Percentiles rank a stretch among this genome's conserved stretches.
Conservation (phyloP, 75 land plant genomes). For the Pinus albicaulis region DNA sequence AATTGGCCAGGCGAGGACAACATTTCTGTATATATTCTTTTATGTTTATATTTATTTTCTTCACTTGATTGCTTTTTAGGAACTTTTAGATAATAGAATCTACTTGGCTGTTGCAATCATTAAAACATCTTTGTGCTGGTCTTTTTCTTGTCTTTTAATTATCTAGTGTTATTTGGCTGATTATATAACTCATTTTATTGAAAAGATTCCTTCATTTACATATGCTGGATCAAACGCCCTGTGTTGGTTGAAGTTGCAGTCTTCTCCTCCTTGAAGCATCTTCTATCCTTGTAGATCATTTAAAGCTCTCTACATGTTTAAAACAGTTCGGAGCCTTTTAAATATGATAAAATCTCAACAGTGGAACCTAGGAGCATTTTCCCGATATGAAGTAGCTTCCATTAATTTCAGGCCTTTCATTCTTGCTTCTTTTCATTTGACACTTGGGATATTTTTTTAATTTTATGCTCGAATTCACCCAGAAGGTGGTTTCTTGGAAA, state of each 20-base stretch:
- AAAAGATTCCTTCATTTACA: too few species aligned
- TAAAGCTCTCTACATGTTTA: too few species aligned
- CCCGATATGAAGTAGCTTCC: neutral
- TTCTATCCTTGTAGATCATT: too few species aligned
- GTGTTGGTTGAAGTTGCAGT: too few species aligned
- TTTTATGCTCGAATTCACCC: neutral
- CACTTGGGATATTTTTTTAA: neutral
- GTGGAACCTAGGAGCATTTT: neutral
- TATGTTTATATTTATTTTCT: too few species aligned
- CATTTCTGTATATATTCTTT: neutral
- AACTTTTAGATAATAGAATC: too few species aligned
- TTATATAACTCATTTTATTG: too few species aligned
- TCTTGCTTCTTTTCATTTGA: neutral
- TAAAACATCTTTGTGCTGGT: neutral
- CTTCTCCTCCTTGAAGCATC: too few species aligned
- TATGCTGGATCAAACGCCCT: too few species aligned
- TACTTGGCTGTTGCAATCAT: neutral
- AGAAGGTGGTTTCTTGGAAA: neutral
- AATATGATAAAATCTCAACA: neutral
- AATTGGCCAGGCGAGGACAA: slow-evolving; percentile 58
- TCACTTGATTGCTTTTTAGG: too few species aligned
- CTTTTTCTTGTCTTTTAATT: neutral
- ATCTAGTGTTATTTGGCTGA: too few species aligned
- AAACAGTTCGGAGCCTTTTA: neutral
- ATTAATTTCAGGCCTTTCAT: neutral